phyloP scores from a whole-genome alignment of 805 yeast genomes.

The Lipomyces starkeyi region DNA sequence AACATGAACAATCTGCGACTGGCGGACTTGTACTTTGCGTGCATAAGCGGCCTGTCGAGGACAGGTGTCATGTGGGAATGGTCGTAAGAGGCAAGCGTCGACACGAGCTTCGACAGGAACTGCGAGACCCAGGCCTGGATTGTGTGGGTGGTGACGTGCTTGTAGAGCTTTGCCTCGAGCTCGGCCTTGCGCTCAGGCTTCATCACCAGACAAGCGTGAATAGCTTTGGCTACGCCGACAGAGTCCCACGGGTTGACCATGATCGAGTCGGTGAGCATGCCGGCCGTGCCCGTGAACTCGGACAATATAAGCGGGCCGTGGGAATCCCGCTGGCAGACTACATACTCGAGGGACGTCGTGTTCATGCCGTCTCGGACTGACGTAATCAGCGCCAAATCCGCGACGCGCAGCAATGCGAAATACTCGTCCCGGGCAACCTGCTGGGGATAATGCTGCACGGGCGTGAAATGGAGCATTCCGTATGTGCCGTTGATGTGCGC shows the following conservation, averaged over 20 bases:
- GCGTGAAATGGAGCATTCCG: conserved; percentile 81
- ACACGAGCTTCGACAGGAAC: conserved; percentile 38
- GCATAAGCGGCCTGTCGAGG: conserved; percentile 70
- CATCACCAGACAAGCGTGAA: conserved; percentile 70
- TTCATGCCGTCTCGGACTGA: conserved; percentile 96
- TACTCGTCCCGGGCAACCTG: conserved; percentile 88
- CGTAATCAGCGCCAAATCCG: conserved; percentile 88
- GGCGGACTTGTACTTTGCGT: conserved; percentile 64
- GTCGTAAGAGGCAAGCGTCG: conserved; percentile 47
- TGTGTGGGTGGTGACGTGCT: conserved; percentile 70
- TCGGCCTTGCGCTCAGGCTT: conserved; percentile 52
- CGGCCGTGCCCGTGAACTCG: conserved; percentile 92
- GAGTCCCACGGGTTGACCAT: conserved; percentile 97
- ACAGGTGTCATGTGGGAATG: conserved; percentile 75
- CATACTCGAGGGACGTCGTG: conserved; percentile 91
- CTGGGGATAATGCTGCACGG: conserved; percentile 92
- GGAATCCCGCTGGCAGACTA: conserved; percentile 75
- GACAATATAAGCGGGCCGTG: conserved; percentile 83
- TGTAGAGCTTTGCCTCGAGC: conserved; percentile 61
- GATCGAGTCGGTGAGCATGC: conserved; percentile 52
- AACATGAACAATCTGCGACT: conserved; percentile 78
- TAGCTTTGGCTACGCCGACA: conserved; percentile 86
- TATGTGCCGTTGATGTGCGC: conserved; percentile 81
- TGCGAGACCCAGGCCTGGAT: conserved; percentile 75
- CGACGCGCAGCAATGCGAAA: conserved; percentile 82